Evolutionary conservation across 73 alveolate species (phyloP).

Genomic region (Paramecium pentaurelia): DNA sequence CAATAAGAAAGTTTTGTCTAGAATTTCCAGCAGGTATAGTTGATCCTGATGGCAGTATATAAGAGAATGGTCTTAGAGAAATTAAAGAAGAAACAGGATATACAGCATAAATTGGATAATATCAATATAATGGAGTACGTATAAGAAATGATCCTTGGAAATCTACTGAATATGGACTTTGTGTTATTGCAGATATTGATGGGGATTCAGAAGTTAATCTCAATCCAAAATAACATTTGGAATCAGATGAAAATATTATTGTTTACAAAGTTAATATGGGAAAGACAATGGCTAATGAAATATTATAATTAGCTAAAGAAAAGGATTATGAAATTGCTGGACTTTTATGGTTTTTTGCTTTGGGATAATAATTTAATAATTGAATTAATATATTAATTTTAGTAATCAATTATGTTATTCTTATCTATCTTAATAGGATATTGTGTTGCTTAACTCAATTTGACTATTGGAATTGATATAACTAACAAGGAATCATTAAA

Average conservation of each 20-base stretch:
- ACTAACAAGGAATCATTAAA: background rate
- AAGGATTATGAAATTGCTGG: background rate
- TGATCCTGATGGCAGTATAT: background rate
- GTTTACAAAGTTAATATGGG: background rate
- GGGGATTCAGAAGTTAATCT: constrained; percentile 39
- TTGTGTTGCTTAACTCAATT: background rate
- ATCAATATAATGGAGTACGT: background rate
- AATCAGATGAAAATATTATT: constrained; percentile 55
- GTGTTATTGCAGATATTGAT: constrained; percentile 32
- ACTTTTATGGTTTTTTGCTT: background rate
- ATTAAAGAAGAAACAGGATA: constrained; percentile 65
- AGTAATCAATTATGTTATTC: background rate
- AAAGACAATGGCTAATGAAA: background rate
- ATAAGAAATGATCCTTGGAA: constrained; percentile 55
- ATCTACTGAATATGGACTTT: constrained; percentile 24
- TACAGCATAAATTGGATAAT: background rate
- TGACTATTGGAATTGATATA: background rate
- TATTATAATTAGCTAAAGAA: background rate
- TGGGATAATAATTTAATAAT: constrained; percentile 4
- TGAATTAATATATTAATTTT: background rate
- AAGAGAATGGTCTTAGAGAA: constrained; percentile 50
- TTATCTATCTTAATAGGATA: background rate
- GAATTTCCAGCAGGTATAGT: constrained; percentile 62
- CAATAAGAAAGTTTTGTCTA: background rate
- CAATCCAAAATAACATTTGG: constrained; percentile 49